Evolutionary conservation across 1,284 basidiomycete genomes (phyloP).

Genomic region (Ganoderma meredithae): DNA sequence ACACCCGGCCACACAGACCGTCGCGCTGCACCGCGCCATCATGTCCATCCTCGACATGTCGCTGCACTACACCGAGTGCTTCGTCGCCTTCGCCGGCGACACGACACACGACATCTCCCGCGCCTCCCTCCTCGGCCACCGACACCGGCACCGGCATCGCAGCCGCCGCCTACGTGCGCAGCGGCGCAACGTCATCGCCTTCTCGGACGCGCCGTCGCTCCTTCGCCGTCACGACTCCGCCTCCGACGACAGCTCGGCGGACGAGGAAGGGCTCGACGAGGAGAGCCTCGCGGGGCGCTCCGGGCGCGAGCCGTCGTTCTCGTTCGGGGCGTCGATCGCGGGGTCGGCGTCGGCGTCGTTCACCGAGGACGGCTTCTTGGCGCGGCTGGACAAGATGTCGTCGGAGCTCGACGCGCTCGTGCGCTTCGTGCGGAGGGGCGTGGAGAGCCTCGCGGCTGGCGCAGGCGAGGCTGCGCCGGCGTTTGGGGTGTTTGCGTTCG

Average conservation of each 20-base stretch:
- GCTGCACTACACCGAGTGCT: slow-evolving; percentile 70
- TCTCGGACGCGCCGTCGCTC: slow-evolving; percentile 47
- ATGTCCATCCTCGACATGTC: slow-evolving; percentile 78
- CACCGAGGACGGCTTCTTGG: slow-evolving; percentile 54
- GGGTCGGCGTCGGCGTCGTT: slow-evolving; percentile 40
- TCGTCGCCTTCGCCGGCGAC: slow-evolving; percentile 66
- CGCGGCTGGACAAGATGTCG: slow-evolving; percentile 66
- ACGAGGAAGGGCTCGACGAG: slow-evolving; percentile 44
- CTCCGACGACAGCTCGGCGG: slow-evolving; percentile 47
- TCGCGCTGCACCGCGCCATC: slow-evolving; percentile 68
- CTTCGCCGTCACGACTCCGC: slow-evolving; percentile 37
- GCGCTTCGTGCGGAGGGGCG: slow-evolving; percentile 68
- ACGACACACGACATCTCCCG: slow-evolving; percentile 66
- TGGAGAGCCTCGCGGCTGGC: slow-evolving; percentile 67
- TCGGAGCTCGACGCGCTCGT: slow-evolving; percentile 75
- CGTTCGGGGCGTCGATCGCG: slow-evolving; percentile 45
- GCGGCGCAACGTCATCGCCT: slow-evolving; percentile 67
- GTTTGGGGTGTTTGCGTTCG: slow-evolving; percentile 79
- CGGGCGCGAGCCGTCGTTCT: slow-evolving; percentile 52
- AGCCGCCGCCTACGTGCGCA: slow-evolving; percentile 62
- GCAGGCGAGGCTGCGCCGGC: slow-evolving; percentile 61
- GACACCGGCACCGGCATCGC: slow-evolving; percentile 52
- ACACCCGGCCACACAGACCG: slow-evolving; percentile 53
- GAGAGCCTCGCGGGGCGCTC: slow-evolving; percentile 35
- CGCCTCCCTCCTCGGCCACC: slow-evolving; percentile 52